These are phyloP conservation scores for Mycena leptocephala DNA, from an alignment of 768 basidiomycete genomes.

Conservation along the genomic window DNA sequence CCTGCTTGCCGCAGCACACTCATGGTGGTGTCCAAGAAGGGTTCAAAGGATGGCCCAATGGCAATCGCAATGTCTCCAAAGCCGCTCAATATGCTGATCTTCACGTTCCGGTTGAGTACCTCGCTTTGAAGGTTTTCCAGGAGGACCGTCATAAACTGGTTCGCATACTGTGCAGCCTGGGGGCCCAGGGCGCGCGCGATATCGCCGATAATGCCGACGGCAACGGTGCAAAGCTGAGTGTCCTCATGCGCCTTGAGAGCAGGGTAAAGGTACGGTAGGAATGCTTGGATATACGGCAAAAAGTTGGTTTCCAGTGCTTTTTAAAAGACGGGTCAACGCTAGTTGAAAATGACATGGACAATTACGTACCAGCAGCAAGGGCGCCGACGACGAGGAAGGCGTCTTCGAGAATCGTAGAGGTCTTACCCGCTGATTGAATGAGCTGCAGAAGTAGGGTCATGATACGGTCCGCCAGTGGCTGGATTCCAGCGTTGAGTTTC, in stretches of 20 bases:
- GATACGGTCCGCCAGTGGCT: constrained; percentile 92
- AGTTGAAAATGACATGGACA: neutral
- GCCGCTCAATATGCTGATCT: constrained; percentile 95
- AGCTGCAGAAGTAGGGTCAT: constrained; percentile 94
- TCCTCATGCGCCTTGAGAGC: constrained; percentile 96
- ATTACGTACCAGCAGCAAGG: constrained; percentile 76
- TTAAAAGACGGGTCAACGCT: neutral
- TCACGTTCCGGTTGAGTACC: constrained; percentile 93
- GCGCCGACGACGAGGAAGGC: constrained; percentile 96
- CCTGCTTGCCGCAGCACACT: constrained; percentile 93
- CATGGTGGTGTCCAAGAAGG: constrained; percentile 94
- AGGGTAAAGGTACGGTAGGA: constrained; percentile 89
- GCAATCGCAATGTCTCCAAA: constrained; percentile 98
- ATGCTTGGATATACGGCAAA: constrained; percentile 86
- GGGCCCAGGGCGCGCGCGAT: constrained; percentile 96
- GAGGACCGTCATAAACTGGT: constrained; percentile 92
- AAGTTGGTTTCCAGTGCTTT: constrained; percentile 85
- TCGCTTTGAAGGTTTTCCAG: constrained; percentile 94
- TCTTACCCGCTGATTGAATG: constrained; percentile 90
- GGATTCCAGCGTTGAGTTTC: constrained; percentile 86
- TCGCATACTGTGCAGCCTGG: constrained; percentile 86
- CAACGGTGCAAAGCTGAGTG: constrained; percentile 95
- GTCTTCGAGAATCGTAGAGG: constrained; percentile 96
- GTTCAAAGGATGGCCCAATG: constrained; percentile 88
- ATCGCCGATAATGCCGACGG: constrained; percentile 96